Percentiles rank a stretch among this genome's conserved stretches.
phyloP scores from a whole-genome alignment of 83 land plant species.

The Picea abies region DNA sequence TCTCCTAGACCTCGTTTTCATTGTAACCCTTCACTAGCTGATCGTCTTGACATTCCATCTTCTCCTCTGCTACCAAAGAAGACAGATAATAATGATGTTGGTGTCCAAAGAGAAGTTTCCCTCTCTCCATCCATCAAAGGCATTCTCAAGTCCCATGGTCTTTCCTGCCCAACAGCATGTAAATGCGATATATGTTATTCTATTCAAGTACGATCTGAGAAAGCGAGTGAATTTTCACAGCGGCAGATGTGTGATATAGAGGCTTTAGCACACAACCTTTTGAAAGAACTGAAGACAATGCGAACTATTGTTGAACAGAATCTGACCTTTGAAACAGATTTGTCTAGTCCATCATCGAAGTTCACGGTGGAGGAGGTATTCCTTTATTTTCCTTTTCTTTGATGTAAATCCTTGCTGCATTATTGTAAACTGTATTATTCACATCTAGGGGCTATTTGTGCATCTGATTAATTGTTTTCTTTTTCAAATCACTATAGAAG shows the following conservation, averaged over 20 bases:
- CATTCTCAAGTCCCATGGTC: slow-evolving; percentile 33
- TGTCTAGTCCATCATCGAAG: slow-evolving; percentile 15
- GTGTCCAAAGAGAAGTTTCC: slow-evolving; percentile 7
- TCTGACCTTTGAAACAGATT: slow-evolving; percentile 11
- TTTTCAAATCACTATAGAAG: background rate
- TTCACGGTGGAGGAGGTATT: slow-evolving; percentile 22
- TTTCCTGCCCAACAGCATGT: slow-evolving; percentile 18
- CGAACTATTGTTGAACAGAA: slow-evolving; percentile 35
- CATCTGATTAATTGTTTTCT: background rate
- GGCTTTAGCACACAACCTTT: slow-evolving; percentile 38
- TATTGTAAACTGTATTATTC: too few species aligned
- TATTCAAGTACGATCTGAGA: slow-evolving; percentile 30
- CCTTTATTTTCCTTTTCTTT: background rate
- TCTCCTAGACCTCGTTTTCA: background rate
- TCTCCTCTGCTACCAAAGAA: background rate
- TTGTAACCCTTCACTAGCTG: background rate
- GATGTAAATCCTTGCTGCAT: background rate
- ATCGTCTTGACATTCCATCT: background rate
- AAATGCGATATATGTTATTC: slow-evolving; percentile 27
- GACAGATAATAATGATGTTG: background rate
- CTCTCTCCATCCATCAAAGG: slow-evolving; percentile 27
- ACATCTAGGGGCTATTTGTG: too few species aligned
- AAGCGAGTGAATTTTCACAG: slow-evolving; percentile 63
- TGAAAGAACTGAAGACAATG: slow-evolving; percentile 30
- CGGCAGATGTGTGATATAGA: slow-evolving; percentile 67